Conservation (phyloP, 2,329 filamentous ascomycete species). For the Trichoderma sp. region DNA sequence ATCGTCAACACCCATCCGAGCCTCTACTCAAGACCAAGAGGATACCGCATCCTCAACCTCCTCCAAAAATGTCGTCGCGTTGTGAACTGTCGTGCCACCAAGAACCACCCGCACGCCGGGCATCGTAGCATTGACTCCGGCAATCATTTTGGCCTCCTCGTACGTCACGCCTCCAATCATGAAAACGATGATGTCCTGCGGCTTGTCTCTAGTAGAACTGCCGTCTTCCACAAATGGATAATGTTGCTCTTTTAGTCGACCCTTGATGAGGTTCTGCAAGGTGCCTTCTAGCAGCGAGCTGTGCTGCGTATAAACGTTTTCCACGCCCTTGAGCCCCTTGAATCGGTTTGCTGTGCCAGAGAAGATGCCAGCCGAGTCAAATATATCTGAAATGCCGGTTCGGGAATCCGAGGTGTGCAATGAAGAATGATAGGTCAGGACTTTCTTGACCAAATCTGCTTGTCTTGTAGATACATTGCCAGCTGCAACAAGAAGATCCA, state of each 20-base stretch:
- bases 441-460: conserved; percentile 75
- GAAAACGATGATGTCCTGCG: conserved; percentile 93
- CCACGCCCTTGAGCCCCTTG: conserved; percentile 93
- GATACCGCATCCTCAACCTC: conserved; percentile 87
- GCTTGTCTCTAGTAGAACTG: conserved; percentile 85
- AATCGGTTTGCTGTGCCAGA: conserved; percentile 82
- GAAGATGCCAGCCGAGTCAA: conserved; percentile 88
- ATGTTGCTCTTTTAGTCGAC: conserved; percentile 76
- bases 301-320: conserved; percentile 98
- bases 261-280: conserved; percentile 90
- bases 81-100: conserved; percentile 84
- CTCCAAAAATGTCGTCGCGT: conserved; percentile 81
- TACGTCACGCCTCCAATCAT: conserved; percentile 93
- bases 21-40: conserved; percentile 70
- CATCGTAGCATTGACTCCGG: conserved; percentile 87
- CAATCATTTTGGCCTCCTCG: conserved; percentile 93
- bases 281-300: conserved; percentile 84
- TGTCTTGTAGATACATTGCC: conserved; percentile 74
- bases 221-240: conserved; percentile 93
- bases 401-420: conserved; percentile 74
- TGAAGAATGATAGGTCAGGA: conserved; percentile 82
- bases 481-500: conserved; percentile 80
- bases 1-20: conserved; percentile 24
- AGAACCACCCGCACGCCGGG: conserved; percentile 87
- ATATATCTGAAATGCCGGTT: conserved; percentile 82